Evolutionary conservation across 2,329 filamentous ascomycete genomes (phyloP), one percentile per base, ranked within the genome.

Genomic region (Neonectria ditissima): DNA sequence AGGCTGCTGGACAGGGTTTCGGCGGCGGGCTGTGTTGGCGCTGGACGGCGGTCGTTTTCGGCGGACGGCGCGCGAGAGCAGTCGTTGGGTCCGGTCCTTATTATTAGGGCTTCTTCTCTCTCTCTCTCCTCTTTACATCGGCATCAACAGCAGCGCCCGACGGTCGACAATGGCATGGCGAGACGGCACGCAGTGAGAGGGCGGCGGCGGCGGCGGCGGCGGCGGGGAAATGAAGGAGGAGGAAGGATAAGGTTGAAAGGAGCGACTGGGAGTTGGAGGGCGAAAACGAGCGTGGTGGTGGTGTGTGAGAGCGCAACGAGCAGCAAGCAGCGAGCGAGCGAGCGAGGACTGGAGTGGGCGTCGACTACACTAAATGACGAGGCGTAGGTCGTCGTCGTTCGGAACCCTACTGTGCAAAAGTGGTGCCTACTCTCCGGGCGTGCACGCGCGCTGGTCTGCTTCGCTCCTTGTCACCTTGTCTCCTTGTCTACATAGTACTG

Each of bases 81-180:
- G 14, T 8, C 54, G 45, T 55, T 57, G 52, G 59, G 30, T 57
- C 62, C 50, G 45, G 51, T 63, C 55, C 62, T 67, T 63, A 22
- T 55, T 37, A 37, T 37, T 8, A n/a, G 34, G n/a, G 37, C n/a
- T 41, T 20, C n/a, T 11, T 41, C 8, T 20, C 37, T 41, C n/a
- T 41, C 52, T 58, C 48, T 55, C 64, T 57, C 20, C 52, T 58
- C 48, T 55, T 65, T 57, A 44, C 47, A 59, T 68, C 26, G 55
- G 55, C 44, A 57, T 53, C 67, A 64, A 65, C 69, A 50, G 55
- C 62, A 50, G 43, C 55, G 61, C 64, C 59, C 63, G 62, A 58
- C 54, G 63, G 59, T 72, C 63, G 71, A 72, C 69, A 60, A 74
- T 73, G 69, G 70, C 71, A 75, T 75, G 70, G 64, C 68, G 67